These are phyloP conservation scores for Cryomyces antarcticus DNA, from an alignment of 495 filamentous ascomycete genomes.

Conservation along the genomic window DNA sequence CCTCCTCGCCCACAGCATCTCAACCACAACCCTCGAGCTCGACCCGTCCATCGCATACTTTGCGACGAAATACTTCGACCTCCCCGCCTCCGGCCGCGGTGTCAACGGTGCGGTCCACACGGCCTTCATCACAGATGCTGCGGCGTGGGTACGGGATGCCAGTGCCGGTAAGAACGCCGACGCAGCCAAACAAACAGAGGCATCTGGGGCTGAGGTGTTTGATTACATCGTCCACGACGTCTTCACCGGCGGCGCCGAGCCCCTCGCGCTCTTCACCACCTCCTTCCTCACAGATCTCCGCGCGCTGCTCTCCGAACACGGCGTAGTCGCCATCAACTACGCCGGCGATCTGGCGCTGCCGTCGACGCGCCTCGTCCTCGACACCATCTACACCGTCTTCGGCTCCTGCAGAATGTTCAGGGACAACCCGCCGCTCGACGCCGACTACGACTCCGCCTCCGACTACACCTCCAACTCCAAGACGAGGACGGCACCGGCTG, in stretches of 20 bases:
- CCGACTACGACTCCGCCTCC: constrained; percentile 8
- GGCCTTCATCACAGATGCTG: constrained; percentile 61
- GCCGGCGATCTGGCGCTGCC: constrained; percentile 73
- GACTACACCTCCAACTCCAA: constrained; percentile 1
- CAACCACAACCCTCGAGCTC: constrained; percentile 84
- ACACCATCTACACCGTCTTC: constrained; percentile 52
- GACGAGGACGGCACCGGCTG: background rate
- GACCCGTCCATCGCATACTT: constrained; percentile 76
- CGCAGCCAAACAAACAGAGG: constrained; percentile 21
- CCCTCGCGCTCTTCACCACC: constrained; percentile 64
- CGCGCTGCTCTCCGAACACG: constrained; percentile 49
- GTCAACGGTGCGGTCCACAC: constrained; percentile 37
- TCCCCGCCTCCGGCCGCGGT: constrained; percentile 24
- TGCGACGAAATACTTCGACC: constrained; percentile 61
- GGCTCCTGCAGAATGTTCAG: constrained; percentile 59
- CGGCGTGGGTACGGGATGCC: constrained; percentile 35
- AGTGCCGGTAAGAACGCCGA: constrained; percentile 1
- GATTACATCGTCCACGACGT: constrained; percentile 96
- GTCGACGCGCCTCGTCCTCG: constrained; percentile 36
- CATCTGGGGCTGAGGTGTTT: constrained; percentile 28
- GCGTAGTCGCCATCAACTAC: constrained; percentile 91
- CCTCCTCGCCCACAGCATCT: constrained; percentile 67
- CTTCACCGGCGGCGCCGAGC: constrained; percentile 89
- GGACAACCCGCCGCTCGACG: constrained; percentile 34
- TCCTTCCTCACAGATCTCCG: constrained; percentile 56